Percentiles rank a stretch among this genome's conserved stretches.
Conservation (phyloP, 139 green algal species). For the Spirogloea muscicola region DNA sequence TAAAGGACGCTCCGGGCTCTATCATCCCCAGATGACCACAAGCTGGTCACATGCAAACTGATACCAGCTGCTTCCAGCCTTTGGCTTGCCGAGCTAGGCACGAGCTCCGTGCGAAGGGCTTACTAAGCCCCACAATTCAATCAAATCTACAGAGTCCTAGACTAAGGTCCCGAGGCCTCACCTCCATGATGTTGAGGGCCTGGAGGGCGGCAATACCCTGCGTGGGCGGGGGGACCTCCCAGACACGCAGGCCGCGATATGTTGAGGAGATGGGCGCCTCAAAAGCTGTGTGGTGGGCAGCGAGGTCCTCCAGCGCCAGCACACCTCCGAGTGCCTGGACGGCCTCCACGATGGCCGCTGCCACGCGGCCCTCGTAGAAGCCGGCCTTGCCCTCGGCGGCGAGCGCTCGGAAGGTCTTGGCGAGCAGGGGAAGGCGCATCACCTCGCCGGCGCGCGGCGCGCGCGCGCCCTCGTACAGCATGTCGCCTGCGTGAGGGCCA, state of each 20-base stretch:
- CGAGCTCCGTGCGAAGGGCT: too few species aligned
- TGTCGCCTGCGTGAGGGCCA: conserved; percentile 26
- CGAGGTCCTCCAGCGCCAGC: conserved; percentile 57
- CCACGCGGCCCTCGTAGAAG: conserved; percentile 64
- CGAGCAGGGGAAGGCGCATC: conserved; percentile 54
- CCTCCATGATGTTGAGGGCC: conserved; percentile 67
- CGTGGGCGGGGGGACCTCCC: conserved; percentile 66
- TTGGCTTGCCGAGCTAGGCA: too few species aligned
- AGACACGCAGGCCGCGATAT: conserved; percentile 60
- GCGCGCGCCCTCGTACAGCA: conserved; percentile 47
- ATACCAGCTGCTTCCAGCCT: too few species aligned
- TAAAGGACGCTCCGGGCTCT: too few species aligned
- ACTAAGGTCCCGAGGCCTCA: not conserved
- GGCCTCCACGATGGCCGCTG: conserved; percentile 59
- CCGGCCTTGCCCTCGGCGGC: conserved; percentile 53
- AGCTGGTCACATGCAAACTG: too few species aligned
- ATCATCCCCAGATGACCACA: too few species aligned
- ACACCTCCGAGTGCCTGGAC: conserved; percentile 55
- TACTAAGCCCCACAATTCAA: not conserved
- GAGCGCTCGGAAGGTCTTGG: conserved; percentile 47
- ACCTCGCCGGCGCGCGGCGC: conserved; percentile 57
- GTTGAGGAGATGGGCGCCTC: conserved; percentile 55
- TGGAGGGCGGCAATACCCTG: conserved; percentile 62
- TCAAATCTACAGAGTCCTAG: not conserved
- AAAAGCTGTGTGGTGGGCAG: conserved; percentile 45